Conservation (phyloP, 257 asterid species). For the Plantago ovata region DNA sequence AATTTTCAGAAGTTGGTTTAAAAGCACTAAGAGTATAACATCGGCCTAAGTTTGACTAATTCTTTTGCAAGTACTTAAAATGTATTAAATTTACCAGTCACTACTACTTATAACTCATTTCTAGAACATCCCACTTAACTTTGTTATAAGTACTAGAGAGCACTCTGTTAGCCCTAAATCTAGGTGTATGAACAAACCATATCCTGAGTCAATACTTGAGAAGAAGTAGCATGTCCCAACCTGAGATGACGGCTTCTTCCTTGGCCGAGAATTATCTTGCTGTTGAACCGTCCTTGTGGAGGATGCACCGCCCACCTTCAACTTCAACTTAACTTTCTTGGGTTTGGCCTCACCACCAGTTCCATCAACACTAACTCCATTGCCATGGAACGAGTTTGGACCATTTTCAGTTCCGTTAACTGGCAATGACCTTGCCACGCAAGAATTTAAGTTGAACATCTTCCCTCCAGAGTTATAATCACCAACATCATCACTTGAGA, state of each 20-base stretch:
- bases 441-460: constrained; percentile 71
- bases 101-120: too few relatives aligned
- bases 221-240: constrained; percentile 30
- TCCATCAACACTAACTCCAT: constrained; percentile 36
- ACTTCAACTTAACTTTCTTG: constrained; percentile 75
- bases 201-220: constrained; percentile 1
- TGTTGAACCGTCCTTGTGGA: constrained; percentile 44
- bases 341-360: constrained; percentile 56
- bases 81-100: too few relatives aligned
- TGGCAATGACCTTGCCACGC: constrained; percentile 65
- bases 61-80: too few relatives aligned
- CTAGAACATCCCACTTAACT: too few relatives aligned
- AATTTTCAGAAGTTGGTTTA: too few relatives aligned
- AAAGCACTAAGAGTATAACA: too few relatives aligned
- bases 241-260: constrained; percentile 49
- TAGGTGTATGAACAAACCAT: background rate
- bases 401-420: constrained; percentile 35
- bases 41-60: too few relatives aligned
- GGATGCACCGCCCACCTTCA: constrained; percentile 85
- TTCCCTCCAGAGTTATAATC: constrained; percentile 59
- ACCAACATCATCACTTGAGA: constrained; percentile 66
- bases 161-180: background rate
- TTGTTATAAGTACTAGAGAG: too few relatives aligned
- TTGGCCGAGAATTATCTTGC: constrained; percentile 43
- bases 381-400: constrained; percentile 29